Evolutionary conservation across 1,139 yeast genomes (phyloP).

Genomic region (Taphrina communis): DNA sequence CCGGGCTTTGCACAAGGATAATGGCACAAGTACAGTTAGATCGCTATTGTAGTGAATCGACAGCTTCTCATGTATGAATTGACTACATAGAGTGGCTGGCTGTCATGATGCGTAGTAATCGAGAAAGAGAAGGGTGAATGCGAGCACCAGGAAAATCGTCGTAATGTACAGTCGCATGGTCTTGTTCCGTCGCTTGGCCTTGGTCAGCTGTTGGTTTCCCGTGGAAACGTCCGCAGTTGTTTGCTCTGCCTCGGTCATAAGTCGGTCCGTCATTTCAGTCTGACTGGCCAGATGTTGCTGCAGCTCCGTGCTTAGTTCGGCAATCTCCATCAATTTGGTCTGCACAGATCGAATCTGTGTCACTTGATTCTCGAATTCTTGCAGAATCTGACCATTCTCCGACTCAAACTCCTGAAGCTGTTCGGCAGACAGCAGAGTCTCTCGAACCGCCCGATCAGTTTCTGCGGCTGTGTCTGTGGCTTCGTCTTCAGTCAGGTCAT

Average conservation of each 20-base stretch:
- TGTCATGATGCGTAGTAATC: slow-evolving; percentile 40
- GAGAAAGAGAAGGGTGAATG: slow-evolving; percentile 40
- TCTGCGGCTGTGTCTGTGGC: slow-evolving; percentile 20
- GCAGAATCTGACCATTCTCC: slow-evolving; percentile 75
- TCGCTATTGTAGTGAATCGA: too few species aligned
- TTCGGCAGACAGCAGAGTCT: slow-evolving; percentile 53
- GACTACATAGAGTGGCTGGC: neutral
- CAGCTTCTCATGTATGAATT: neutral
- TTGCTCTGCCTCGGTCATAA: slow-evolving; percentile 73
- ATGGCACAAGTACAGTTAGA: too few species aligned
- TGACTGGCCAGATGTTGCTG: slow-evolving; percentile 77
- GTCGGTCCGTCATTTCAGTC: slow-evolving; percentile 69
- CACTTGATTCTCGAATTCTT: slow-evolving; percentile 62
- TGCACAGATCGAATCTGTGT: slow-evolving; percentile 62
- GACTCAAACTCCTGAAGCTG: slow-evolving; percentile 71
- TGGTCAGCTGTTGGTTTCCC: slow-evolving; percentile 75
- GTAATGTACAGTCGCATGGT: slow-evolving; percentile 30
- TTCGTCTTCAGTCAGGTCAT: slow-evolving; percentile 20
- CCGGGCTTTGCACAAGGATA: too few species aligned
- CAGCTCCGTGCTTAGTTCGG: slow-evolving; percentile 77
- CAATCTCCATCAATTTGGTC: slow-evolving; percentile 76
- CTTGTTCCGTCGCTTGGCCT: slow-evolving; percentile 69
- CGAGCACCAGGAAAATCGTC: slow-evolving; percentile 36
- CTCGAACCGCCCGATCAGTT: slow-evolving; percentile 29
- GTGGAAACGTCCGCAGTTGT: slow-evolving; percentile 69